Evolutionary conservation across 108 stramenopile species (phyloP).

Genomic region (Cyclostephanos tholiformis): DNA sequence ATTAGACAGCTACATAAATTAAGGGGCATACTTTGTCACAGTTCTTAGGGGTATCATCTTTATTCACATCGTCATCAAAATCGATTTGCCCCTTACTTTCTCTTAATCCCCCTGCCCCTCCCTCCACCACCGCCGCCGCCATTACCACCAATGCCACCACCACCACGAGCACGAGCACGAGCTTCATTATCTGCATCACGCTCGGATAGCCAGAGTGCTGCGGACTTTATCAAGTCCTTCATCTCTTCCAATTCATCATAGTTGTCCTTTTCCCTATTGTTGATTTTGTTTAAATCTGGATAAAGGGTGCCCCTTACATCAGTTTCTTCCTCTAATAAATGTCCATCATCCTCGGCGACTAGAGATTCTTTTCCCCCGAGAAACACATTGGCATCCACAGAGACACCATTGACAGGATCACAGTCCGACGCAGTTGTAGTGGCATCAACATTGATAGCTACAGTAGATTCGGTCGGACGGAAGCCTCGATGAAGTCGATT

Average conservation of each 20-base stretch:
- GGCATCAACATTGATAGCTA: neutral
- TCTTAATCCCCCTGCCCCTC: slow-evolving; percentile 2
- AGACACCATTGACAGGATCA: slow-evolving; percentile 20
- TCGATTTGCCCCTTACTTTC: neutral
- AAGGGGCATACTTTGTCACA: no score
- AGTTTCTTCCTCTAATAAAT: slow-evolving; percentile 18
- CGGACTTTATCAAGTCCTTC: slow-evolving; percentile 75
- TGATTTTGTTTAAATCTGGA: neutral
- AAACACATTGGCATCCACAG: slow-evolving; percentile 29
- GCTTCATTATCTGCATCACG: slow-evolving; percentile 57
- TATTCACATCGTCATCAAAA: neutral
- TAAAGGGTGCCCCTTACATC: slow-evolving; percentile 22
- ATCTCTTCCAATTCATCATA: slow-evolving; percentile 52
- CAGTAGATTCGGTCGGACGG: slow-evolving; percentile 37
- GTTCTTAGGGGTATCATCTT: no score
- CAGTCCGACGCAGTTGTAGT: neutral
- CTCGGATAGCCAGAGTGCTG: slow-evolving; percentile 81
- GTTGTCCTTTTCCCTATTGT: slow-evolving; percentile 14
- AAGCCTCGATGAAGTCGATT: slow-evolving; percentile 72
- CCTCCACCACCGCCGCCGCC: neutral
- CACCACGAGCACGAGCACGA: slow-evolving; percentile 16
- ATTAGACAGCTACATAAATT: no score
- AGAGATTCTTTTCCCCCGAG: slow-evolving; percentile 21
- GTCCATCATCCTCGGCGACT: neutral
- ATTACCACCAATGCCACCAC: neutral